Base-by-base conservation (phyloP, 2,329 filamentous ascomycete genomes). In the Penicillium italicum region DNA sequence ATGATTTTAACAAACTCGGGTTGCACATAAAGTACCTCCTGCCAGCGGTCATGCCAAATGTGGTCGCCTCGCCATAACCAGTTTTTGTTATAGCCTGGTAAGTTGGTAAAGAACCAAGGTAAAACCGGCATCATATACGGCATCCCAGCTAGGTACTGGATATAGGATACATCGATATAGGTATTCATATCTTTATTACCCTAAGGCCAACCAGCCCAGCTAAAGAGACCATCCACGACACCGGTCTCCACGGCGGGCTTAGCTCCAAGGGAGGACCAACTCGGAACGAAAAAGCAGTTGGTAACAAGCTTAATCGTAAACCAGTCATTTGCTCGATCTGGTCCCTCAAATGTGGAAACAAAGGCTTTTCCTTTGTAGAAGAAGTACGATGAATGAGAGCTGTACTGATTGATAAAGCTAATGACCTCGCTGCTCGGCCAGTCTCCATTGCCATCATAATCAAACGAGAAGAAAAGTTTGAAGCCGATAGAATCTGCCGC, bases 11-110 rank as follows among this genome's bases (percentile, higher is more conserved):
- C 31, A 18, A 40, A 38, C 3, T 41, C 31, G 5, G 50, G 36
- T 11, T 49, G n/a, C 1, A 20, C 10, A 3, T 5, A 20, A 1
- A 38, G n/a, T 3, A 20, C 36, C 26, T 31, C 50, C 11, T 76
- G 69, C 84, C 84, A 86, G 9, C 84, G 79, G 50, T 82, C 74
- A 58, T 77, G 79, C 83, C 85, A 87, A 11, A 86, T 69, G 54
- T 79, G 73, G 60, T 86, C 84, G 18, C 82, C 80, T 20, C 77
- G 76, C 76, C 82, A 87, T 3, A 85, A 72, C 83, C 84, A 87
- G 65, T 85, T 84, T 71, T 86, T 86, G 34, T 73, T 68, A 63
- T 77, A 85, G 6, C 74, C 72, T 0, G 81, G 79, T 4, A 85
- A 70, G 55, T 84, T 80, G 46, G 84, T 84, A 68, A 69, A 81